phyloP scores from a whole-genome alignment of 2,329 filamentous ascomycete genomes.

The Epichloe baconii region DNA sequence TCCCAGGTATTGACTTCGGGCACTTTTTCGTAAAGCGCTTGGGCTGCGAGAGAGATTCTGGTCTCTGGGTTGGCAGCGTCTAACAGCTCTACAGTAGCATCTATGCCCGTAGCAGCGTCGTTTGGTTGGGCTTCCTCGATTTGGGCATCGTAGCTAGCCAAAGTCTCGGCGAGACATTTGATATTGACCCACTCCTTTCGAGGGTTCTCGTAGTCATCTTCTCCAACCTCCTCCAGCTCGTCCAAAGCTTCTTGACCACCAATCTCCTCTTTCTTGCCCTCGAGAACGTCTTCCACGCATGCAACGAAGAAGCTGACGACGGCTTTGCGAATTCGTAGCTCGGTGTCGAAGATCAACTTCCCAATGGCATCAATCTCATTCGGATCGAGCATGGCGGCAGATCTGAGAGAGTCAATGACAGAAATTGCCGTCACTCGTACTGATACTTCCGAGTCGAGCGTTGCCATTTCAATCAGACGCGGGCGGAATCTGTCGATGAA shows the following conservation, averaged over 20 bases:
- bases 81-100: conserved; percentile 40
- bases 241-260: conserved; percentile 66
- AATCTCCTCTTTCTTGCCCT: conserved; percentile 69
- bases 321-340: conserved; percentile 72
- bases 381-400: conserved; percentile 77
- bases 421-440: conserved; percentile 73
- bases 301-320: conserved; percentile 84
- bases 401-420: conserved; percentile 68
- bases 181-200: conserved; percentile 79
- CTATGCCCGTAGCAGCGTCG: conserved; percentile 30
- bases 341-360: conserved; percentile 77
- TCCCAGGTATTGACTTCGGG: conserved; percentile 79
- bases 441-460: conserved; percentile 65
- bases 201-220: conserved; percentile 64
- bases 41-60: conserved; percentile 72
- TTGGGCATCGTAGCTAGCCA: conserved; percentile 68
- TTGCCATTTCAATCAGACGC: conserved; percentile 85
- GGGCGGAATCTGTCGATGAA: conserved; percentile 88
- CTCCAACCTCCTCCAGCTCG: conserved; percentile 60
- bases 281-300: conserved; percentile 70
- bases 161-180: conserved; percentile 76
- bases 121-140: conserved; percentile 42
- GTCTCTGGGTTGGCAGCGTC: conserved; percentile 60
- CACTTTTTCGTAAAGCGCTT: conserved; percentile 73
- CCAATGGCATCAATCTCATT: conserved; percentile 83